Evolutionary conservation across 306 rosid genomes (phyloP).

Genomic region (Acacia crassicarpa): DNA sequence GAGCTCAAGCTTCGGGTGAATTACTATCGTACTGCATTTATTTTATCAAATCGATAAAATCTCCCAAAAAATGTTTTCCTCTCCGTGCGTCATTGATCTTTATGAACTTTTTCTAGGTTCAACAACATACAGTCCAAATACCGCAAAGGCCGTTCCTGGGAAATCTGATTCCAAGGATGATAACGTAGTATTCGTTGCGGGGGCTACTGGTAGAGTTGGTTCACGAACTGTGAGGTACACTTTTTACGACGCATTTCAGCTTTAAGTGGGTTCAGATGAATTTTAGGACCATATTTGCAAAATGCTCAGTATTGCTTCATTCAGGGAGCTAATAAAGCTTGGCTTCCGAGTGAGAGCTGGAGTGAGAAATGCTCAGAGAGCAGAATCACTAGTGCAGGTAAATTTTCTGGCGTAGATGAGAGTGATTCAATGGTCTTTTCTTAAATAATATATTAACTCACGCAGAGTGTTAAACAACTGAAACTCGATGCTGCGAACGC

Average conservation of each 20-base stretch:
- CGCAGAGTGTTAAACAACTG: conserved; percentile 84
- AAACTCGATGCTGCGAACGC: conserved; percentile 52
- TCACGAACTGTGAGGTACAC: conserved; percentile 88
- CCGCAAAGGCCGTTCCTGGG: conserved; percentile 42
- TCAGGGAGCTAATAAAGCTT: conserved; percentile 97
- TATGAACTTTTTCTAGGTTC: conserved; percentile 52
- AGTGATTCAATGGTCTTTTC: conserved; percentile 9
- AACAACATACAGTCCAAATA: conserved; percentile 36
- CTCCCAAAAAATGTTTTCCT: conserved; percentile 11
- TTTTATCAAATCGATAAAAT: neutral
- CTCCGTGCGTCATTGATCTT: conserved; percentile 20
- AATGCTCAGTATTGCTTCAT: conserved; percentile 30
- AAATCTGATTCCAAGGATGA: conserved; percentile 59
- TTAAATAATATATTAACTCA: conserved; percentile 14
- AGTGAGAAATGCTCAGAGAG: conserved; percentile 74
- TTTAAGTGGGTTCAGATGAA: neutral
- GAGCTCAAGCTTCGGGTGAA: conserved; percentile 75
- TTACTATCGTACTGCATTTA: conserved; percentile 18
- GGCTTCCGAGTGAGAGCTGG: conserved; percentile 93
- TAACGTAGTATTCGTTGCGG: conserved; percentile 92
- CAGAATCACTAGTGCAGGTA: conserved; percentile 69
- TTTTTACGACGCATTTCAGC: conserved; percentile 7
- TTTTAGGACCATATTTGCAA: conserved; percentile 1
- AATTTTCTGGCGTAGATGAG: conserved; percentile 21
- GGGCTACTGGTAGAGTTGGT: conserved; percentile 96